phyloP scores from a whole-genome alignment of 768 basidiomycete species.

The Termitomyces eurrhizus region DNA sequence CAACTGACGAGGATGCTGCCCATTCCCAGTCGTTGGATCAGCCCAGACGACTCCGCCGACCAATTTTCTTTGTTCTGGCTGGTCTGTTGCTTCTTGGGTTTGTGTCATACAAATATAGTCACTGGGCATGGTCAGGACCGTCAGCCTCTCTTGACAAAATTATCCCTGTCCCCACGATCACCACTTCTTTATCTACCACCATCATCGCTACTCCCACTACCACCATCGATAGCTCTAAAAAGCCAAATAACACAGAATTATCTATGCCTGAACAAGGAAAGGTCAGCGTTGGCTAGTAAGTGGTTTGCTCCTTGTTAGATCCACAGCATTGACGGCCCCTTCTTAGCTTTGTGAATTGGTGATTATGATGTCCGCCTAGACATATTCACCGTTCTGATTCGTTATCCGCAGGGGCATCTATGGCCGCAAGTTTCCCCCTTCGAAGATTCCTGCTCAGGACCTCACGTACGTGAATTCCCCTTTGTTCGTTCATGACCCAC shows the following conservation, averaged over 20 bases:
- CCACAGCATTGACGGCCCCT: conserved; percentile 6
- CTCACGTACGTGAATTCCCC: conserved; percentile 62
- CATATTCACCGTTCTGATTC: background rate
- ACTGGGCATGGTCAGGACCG: conserved; percentile 25
- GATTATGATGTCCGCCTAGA: conserved; percentile 4
- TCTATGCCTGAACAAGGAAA: conserved; percentile 47
- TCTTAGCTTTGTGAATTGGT: conserved; percentile 77
- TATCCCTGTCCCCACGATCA: background rate
- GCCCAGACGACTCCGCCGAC: conserved; percentile 20
- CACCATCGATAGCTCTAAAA: background rate
- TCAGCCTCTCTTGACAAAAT: conserved; percentile 7
- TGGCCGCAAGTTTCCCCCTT: conserved; percentile 87
- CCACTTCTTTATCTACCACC: conserved; percentile 7
- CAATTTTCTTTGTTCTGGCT: conserved; percentile 29
- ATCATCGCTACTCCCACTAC: conserved; percentile 7
- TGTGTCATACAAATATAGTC: conserved; percentile 39
- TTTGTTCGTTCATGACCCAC: conserved; percentile 7
- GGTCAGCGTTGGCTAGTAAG: conserved; percentile 81
- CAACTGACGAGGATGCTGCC: conserved; percentile 22
- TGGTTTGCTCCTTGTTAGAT: conserved; percentile 14
- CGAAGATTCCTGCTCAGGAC: conserved; percentile 74
- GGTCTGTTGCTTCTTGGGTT: conserved; percentile 35
- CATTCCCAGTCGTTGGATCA: conserved; percentile 20
- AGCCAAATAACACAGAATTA: conserved; percentile 15
- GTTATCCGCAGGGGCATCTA: conserved; percentile 78